Evolutionary conservation across 345 rosid species (phyloP).

Genomic region (Dipteronia dyeriana): DNA sequence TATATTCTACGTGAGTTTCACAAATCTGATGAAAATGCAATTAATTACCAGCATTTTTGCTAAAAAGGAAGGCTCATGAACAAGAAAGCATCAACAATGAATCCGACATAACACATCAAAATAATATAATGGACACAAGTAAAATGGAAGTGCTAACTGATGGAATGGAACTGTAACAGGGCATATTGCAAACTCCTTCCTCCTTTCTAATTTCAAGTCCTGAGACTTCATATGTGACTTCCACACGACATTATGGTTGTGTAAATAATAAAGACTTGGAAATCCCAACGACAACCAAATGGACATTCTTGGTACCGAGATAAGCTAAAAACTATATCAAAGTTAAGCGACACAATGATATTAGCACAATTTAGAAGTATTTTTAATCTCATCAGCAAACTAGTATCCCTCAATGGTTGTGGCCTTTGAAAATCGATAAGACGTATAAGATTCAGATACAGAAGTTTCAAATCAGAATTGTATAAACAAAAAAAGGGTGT

Average conservation of each 20-base stretch:
- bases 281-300: background rate
- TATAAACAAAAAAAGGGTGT: too few species aligned
- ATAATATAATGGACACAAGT: background rate
- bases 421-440: background rate
- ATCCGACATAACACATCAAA: background rate
- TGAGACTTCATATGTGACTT: background rate
- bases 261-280: background rate
- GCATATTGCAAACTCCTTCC: background rate
- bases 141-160: background rate
- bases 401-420: background rate
- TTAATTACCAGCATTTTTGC: background rate
- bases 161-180: background rate
- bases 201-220: background rate
- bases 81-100: background rate
- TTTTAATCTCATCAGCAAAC: background rate
- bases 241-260: background rate
- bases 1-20: slow-evolving; percentile 22
- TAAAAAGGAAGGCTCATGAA: background rate
- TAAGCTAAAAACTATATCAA: background rate
- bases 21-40: slow-evolving; percentile 4
- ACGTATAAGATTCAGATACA: too few species aligned
- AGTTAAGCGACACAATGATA: background rate
- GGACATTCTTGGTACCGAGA: background rate
- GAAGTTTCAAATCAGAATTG: too few species aligned
- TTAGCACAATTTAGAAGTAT: background rate